A percentile compares a stretch with the other conserved stretches of the same genome.
These are phyloP conservation scores for Crithidia fasciculata DNA, from an alignment of 208 protist species.

Conservation along the genomic window DNA sequence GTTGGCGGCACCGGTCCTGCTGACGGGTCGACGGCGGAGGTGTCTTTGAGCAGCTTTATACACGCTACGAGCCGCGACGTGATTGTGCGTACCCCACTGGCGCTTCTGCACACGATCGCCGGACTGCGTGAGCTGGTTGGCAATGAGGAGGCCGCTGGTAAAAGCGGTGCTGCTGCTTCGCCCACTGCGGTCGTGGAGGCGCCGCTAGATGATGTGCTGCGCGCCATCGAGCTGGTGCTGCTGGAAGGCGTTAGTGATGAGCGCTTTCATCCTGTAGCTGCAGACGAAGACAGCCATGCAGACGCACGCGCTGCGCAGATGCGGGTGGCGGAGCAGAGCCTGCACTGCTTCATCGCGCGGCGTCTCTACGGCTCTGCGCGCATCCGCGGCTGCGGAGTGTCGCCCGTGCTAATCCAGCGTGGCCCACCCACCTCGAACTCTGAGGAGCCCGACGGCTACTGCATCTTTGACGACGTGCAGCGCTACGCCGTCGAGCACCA, in stretches of 20 bases:
- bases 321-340: constrained; percentile 45
- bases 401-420: constrained; percentile 54
- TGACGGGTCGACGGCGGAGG: not conserved
- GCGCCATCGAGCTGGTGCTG: constrained; percentile 50
- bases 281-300: not conserved
- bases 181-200: constrained; percentile 16
- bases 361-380: constrained; percentile 55
- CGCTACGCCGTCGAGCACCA: constrained; percentile 61
- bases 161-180: not conserved
- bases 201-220: constrained; percentile 39
- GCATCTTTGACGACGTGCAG: constrained; percentile 77
- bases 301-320: not conserved
- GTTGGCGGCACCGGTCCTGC: too few species aligned
- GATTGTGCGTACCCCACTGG: constrained; percentile 31
- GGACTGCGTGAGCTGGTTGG: constrained; percentile 18
- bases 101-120: constrained; percentile 23
- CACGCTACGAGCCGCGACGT: constrained; percentile 16
- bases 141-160: not conserved
- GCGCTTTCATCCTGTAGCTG: constrained; percentile 20
- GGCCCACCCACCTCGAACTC: constrained; percentile 58
- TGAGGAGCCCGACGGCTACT: constrained; percentile 76
- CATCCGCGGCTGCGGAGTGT: constrained; percentile 46
- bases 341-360: constrained; percentile 76
- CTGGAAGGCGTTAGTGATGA: constrained; percentile 41
- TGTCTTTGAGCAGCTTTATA: constrained; percentile 9